Evolutionary conservation across 2,329 filamentous ascomycete genomes (phyloP).

Genomic region (Fusarium duplospermum): DNA sequence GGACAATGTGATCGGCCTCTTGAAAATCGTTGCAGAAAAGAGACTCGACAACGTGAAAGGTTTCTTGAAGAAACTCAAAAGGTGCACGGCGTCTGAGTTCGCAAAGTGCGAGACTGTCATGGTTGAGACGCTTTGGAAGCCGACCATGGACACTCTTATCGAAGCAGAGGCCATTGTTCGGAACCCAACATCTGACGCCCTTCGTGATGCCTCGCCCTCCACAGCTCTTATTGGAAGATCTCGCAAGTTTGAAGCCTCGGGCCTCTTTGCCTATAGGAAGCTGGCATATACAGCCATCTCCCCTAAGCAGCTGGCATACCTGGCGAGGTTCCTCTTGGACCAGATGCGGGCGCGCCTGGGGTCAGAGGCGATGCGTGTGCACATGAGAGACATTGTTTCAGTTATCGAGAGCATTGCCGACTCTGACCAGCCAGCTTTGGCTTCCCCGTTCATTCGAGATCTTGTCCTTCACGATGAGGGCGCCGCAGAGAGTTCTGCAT

Average conservation of each 20-base stretch:
- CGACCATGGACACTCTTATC: slow-evolving; percentile 45
- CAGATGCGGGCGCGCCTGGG: slow-evolving; percentile 31
- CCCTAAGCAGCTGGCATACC: slow-evolving; percentile 19
- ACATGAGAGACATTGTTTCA: slow-evolving; percentile 24
- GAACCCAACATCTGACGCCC: slow-evolving; percentile 8
- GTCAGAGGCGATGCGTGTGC: slow-evolving; percentile 7
- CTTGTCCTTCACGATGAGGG: slow-evolving; percentile 45
- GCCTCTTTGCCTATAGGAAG: slow-evolving; percentile 24
- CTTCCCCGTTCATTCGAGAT: slow-evolving; percentile 45
- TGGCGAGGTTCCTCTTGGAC: slow-evolving; percentile 34
- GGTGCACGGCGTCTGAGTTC: not conserved
- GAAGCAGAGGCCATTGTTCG: slow-evolving; percentile 34
- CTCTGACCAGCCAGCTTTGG: slow-evolving; percentile 47
- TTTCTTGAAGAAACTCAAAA: slow-evolving; percentile 9
- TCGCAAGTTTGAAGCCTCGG: not conserved
- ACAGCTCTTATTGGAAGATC: not conserved
- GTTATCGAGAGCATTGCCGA: slow-evolving; percentile 39
- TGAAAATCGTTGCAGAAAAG: not conserved
- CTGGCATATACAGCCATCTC: slow-evolving; percentile 3
- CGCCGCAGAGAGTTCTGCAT: slow-evolving; percentile 43
- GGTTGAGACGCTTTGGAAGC: slow-evolving; percentile 45
- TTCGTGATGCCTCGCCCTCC: not conserved
- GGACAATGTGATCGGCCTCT: slow-evolving; percentile 14
- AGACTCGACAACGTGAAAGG: slow-evolving; percentile 4
- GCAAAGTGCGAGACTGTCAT: slow-evolving; percentile 8